Evolutionary conservation across 768 basidiomycete species (phyloP), one percentile per base, ranked within the genome.

Genomic region (Mycena sanguinolenta): DNA sequence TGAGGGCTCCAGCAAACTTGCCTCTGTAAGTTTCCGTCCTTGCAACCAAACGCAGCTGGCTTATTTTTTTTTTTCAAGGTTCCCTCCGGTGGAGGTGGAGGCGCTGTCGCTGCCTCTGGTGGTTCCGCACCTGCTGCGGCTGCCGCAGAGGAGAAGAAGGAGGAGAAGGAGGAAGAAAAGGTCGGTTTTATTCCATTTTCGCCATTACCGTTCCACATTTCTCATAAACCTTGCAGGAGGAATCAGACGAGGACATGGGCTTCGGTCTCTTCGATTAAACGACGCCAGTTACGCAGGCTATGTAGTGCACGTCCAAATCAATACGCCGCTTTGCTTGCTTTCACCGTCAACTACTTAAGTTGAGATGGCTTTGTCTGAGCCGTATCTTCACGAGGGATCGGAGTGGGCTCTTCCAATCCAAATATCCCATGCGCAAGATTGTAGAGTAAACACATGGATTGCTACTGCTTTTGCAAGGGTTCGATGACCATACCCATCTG

Each of bases 221-320:
- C 44, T 62, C 49, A 53, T 32, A 50, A 38, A 30, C 23, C 32
- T 58, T 42, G 64, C 79, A 95, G 92, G 93, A 95, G 84, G 95
- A 97, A 81, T 95, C 94, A 64, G 96, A 97, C 88, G 97, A 98
- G 77, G 97, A 98, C 85, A 98, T 98, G 96, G 96, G 96, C 87
- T 98, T 98, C 84, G 96, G 96, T 86, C 89, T 98, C 73, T 98
- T 98, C 88, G 96, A 98, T 87, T 98, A 91, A 87, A 69, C 73
- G 69, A 67, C n/a, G 42, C 36, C 30, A 36, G 44, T 25, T 25
- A 38, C 28, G 52, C 50, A 55, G 32, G 63, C 69, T 54, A 58
- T 65, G 63, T 70, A 64, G 52, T 64, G 69, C 64, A 52, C 53
- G 12, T 19, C 28, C 58, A 52, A 32, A 44, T 64, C 28, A 52